Conservation (phyloP, 495 filamentous ascomycete species). For the Penicillium odoratum region DNA sequence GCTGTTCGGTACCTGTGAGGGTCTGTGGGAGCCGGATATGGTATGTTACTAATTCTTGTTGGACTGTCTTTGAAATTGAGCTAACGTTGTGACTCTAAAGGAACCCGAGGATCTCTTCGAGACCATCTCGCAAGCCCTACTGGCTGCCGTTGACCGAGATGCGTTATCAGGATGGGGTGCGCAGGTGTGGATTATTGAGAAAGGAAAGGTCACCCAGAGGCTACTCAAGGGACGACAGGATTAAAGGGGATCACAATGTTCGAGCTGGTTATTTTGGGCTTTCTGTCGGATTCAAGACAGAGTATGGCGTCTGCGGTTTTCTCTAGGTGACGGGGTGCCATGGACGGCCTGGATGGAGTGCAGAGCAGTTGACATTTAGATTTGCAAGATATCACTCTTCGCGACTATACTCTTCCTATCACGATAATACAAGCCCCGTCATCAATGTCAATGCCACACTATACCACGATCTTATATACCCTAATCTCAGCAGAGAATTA, state of each 20-base stretch:
- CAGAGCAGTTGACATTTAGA: conserved; percentile 15
- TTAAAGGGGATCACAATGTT: conserved; percentile 33
- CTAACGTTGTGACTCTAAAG: conserved; percentile 48
- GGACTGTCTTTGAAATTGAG: neutral
- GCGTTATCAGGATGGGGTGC: conserved; percentile 97
- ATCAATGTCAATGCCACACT: conserved; percentile 28
- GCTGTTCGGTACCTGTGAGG: conserved; percentile 97
- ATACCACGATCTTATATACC: neutral
- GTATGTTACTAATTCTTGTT: conserved; percentile 49
- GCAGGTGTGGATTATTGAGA: conserved; percentile 98
- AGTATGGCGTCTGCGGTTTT: conserved; percentile 34
- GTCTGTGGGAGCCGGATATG: conserved; percentile 95
- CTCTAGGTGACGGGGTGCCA: conserved; percentile 30
- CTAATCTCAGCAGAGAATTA: conserved; percentile 30
- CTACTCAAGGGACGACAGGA: conserved; percentile 89
- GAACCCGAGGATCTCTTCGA: conserved; percentile 94
- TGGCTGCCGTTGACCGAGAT: conserved; percentile 95
- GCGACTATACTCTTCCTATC: conserved; percentile 26
- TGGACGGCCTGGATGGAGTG: conserved; percentile 23
- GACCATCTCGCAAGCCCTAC: conserved; percentile 93
- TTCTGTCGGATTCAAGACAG: conserved; percentile 30
- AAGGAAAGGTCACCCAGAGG: conserved; percentile 98
- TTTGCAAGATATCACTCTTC: conserved; percentile 9
- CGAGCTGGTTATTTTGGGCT: conserved; percentile 26
- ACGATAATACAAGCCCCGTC: conserved; percentile 33